These are phyloP conservation scores for Paramecium pentaurelia DNA, from an alignment of 73 alveolate genomes.

Conservation along the genomic window DNA sequence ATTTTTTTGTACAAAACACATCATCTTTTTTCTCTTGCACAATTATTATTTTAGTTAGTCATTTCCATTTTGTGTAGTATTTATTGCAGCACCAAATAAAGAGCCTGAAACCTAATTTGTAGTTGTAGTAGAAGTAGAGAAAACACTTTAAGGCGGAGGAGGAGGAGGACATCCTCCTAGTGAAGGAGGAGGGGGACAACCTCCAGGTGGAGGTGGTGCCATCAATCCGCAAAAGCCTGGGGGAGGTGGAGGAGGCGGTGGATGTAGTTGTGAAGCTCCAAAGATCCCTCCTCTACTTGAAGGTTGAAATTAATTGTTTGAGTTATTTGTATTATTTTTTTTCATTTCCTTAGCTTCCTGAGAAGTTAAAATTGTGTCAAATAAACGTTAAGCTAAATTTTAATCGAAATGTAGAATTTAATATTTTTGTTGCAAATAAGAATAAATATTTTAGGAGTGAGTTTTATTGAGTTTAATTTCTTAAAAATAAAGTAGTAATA, in stretches of 20 bases:
- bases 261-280: too few relatives aligned
- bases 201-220: background rate
- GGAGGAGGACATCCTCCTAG: background rate
- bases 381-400: background rate
- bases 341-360: background rate
- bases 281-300: background rate
- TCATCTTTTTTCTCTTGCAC: background rate
- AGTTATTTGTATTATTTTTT: background rate
- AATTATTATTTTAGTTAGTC: too few relatives aligned
- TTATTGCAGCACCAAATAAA: too few relatives aligned
- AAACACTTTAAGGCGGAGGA: background rate
- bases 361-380: background rate
- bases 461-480: constrained; percentile 37
- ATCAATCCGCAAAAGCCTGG: too few relatives aligned
- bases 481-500: constrained; percentile 22
- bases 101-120: background rate
- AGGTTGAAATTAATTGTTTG: background rate
- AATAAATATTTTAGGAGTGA: constrained; percentile 23
- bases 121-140: background rate
- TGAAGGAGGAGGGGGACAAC: background rate
- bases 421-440: background rate
- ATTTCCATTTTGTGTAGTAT: too few relatives aligned
- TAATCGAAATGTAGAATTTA: background rate
- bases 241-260: background rate
- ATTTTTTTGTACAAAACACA: too few relatives aligned